These are phyloP conservation scores for Fusarium tricinctum DNA, from an alignment of 2,329 filamentous ascomycete genomes.

Conservation along the genomic window DNA sequence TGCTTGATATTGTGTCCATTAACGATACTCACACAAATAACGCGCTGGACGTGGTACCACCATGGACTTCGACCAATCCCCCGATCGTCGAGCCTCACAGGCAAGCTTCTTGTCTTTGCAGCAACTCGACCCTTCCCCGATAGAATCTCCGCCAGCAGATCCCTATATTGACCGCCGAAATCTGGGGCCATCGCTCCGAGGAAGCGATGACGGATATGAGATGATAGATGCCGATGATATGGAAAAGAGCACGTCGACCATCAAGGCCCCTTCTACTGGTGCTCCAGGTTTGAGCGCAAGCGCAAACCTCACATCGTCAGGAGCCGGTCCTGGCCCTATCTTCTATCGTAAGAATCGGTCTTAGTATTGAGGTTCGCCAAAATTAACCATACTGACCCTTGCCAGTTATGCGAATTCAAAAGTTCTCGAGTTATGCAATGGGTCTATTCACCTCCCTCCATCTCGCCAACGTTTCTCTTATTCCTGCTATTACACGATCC, in stretches of 20 bases:
- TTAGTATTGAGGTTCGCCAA: neutral
- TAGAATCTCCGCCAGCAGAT: conserved; percentile 68
- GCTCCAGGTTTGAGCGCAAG: conserved; percentile 71
- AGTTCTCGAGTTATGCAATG: conserved; percentile 90
- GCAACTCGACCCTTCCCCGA: conserved; percentile 86
- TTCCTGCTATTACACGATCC: conserved; percentile 80
- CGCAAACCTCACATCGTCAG: conserved; percentile 34
- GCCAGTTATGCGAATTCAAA: conserved; percentile 73
- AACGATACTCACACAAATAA: neutral
- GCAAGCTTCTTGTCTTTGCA: conserved; percentile 72
- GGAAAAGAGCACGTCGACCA: conserved; percentile 51
- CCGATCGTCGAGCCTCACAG: conserved; percentile 45
- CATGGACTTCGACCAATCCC: conserved; percentile 46
- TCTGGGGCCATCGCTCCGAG: conserved; percentile 52
- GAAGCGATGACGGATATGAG: conserved; percentile 52
- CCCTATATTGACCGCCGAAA: conserved; percentile 58
- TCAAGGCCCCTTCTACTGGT: conserved; percentile 60
- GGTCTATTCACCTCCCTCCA: conserved; percentile 82
- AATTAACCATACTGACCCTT: conserved; percentile 8
- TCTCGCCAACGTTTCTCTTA: conserved; percentile 83
- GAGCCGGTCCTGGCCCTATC: conserved; percentile 73
- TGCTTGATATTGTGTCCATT: conserved; percentile 11
- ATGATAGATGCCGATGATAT: conserved; percentile 49
- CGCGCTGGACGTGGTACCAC: conserved; percentile 31
- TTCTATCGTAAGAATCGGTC: conserved; percentile 75